These are phyloP conservation scores for Geoglossum glabrum DNA, from an alignment of 495 filamentous ascomycete species.

Conservation along the genomic window DNA sequence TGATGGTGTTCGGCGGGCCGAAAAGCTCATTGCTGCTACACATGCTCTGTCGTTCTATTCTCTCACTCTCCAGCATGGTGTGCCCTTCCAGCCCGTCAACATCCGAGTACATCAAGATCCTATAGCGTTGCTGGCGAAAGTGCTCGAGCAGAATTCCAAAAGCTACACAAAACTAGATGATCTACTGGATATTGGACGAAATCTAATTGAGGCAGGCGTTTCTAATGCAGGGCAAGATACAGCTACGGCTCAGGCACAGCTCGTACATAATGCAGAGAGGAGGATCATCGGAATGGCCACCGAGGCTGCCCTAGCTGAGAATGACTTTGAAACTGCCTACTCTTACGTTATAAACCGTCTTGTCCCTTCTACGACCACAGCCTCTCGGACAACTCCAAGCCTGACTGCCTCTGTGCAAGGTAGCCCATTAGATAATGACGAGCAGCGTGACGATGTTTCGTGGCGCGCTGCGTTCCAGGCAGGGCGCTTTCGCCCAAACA, in stretches of 20 bases:
- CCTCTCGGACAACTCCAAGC: slow-evolving; percentile 14
- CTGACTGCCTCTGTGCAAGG: not conserved
- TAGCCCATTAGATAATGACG: slow-evolving; percentile 5
- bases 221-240: slow-evolving; percentile 15
- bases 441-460: slow-evolving; percentile 47
- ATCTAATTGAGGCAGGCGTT: slow-evolving; percentile 55
- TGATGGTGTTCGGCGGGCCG: slow-evolving; percentile 25
- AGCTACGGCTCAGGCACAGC: slow-evolving; percentile 5
- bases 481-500: slow-evolving; percentile 44
- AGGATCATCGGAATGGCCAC: slow-evolving; percentile 78
- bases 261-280: slow-evolving; percentile 25
- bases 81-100: slow-evolving; percentile 79
- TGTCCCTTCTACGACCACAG: slow-evolving; percentile 6
- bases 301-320: slow-evolving; percentile 60
- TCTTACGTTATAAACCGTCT: slow-evolving; percentile 69
- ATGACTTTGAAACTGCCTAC: slow-evolving; percentile 95
- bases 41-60: slow-evolving; percentile 77
- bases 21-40: slow-evolving; percentile 62
- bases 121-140: slow-evolving; percentile 58
- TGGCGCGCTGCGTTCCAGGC: slow-evolving; percentile 87
- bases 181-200: slow-evolving; percentile 54
- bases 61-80: slow-evolving; percentile 72
- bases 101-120: slow-evolving; percentile 77
- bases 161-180: slow-evolving; percentile 78
- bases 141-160: slow-evolving; percentile 69